Evolutionary conservation across 495 filamentous ascomycete species (phyloP).

Genomic region (Podospora appendiculata): DNA sequence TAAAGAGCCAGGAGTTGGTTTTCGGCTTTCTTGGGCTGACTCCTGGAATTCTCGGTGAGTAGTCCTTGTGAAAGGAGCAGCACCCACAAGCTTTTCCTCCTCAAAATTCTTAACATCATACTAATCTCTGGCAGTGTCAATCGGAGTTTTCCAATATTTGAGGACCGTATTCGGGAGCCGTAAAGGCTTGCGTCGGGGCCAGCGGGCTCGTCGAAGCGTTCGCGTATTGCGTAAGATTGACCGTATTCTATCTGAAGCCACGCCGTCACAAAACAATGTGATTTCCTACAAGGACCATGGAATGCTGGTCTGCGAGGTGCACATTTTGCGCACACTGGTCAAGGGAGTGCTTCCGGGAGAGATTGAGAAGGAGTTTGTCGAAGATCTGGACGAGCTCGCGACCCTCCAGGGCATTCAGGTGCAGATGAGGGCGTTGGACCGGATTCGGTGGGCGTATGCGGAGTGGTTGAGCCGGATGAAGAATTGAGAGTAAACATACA

Average conservation of each 20-base stretch:
- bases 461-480: slow-evolving; percentile 50
- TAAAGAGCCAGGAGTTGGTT: slow-evolving; percentile 94
- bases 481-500: too few species aligned
- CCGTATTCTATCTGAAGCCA: slow-evolving; percentile 63
- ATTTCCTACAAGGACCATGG: slow-evolving; percentile 87
- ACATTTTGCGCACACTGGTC: slow-evolving; percentile 63
- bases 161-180: slow-evolving; percentile 57
- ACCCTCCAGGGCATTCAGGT: slow-evolving; percentile 67
- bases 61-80: not conserved
- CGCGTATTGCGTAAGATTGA: slow-evolving; percentile 78
- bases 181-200: slow-evolving; percentile 52
- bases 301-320: slow-evolving; percentile 79
- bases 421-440: slow-evolving; percentile 67
- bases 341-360: slow-evolving; percentile 55
- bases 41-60: slow-evolving; percentile 61
- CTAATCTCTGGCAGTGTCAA: slow-evolving; percentile 46
- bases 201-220: slow-evolving; percentile 55
- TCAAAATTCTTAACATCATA: too few species aligned
- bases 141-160: slow-evolving; percentile 68
- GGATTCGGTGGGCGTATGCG: slow-evolving; percentile 82
- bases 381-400: slow-evolving; percentile 75
- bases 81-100: too few species aligned
- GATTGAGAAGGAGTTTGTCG: slow-evolving; percentile 71
- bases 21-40: slow-evolving; percentile 95
- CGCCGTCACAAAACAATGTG: slow-evolving; percentile 53